phyloP scores from a whole-genome alignment of 495 filamentous ascomycete species.

The Lophium mytilinum region DNA sequence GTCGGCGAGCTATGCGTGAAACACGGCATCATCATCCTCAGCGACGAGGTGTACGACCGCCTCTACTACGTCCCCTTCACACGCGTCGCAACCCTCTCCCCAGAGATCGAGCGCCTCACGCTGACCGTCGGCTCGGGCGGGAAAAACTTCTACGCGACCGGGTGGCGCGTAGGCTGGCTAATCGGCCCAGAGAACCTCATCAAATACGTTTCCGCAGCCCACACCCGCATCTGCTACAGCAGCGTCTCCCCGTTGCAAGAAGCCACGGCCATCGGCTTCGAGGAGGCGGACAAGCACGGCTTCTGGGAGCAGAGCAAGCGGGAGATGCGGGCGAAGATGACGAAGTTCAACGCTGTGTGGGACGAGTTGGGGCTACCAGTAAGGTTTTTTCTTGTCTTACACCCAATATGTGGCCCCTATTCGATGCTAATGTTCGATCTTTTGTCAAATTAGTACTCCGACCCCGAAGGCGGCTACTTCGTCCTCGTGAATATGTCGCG shows the following conservation, averaged over 20 bases:
- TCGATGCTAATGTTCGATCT: background rate
- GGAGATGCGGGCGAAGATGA: slow-evolving; percentile 88
- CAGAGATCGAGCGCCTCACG: slow-evolving; percentile 77
- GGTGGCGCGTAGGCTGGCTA: slow-evolving; percentile 93
- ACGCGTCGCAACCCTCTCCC: slow-evolving; percentile 77
- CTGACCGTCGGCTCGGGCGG: slow-evolving; percentile 91
- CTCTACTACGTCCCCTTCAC: slow-evolving; percentile 94
- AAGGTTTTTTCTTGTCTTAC: slow-evolving; percentile 18
- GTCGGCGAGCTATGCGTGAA: slow-evolving; percentile 90
- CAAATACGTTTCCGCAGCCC: slow-evolving; percentile 83
- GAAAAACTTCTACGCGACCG: slow-evolving; percentile 96
- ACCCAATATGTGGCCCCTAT: background rate
- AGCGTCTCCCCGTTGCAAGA: slow-evolving; percentile 91
- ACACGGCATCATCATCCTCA: slow-evolving; percentile 89
- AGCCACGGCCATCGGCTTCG: slow-evolving; percentile 91
- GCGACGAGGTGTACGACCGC: slow-evolving; percentile 93
- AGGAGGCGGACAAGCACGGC: slow-evolving; percentile 69
- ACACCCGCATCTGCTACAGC: slow-evolving; percentile 94
- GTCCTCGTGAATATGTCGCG: slow-evolving; percentile 85
- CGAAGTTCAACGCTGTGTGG: slow-evolving; percentile 77
- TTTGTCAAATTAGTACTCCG: slow-evolving; percentile 53
- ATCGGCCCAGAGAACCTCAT: slow-evolving; percentile 84
- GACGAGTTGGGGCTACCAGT: slow-evolving; percentile 77
- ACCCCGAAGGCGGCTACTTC: slow-evolving; percentile 94
- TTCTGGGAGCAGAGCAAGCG: slow-evolving; percentile 83